phyloP scores from a whole-genome alignment of 176 grass and related monocot genomes.

The Poa annua region DNA sequence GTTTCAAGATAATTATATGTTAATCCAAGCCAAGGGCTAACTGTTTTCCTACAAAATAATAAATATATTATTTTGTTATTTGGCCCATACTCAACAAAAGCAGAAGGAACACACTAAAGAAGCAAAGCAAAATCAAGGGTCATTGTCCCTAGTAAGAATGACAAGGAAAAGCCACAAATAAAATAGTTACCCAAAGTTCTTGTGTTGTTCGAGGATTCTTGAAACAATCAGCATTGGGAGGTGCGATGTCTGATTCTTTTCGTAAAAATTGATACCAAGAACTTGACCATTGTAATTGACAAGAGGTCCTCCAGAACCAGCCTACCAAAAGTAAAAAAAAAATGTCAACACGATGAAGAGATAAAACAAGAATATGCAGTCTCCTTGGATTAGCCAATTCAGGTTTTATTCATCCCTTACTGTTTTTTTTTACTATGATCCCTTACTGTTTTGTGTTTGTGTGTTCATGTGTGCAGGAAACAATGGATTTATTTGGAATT shows the following conservation, averaged over 20 bases:
- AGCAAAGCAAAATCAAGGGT: not conserved
- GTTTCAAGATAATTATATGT: not conserved
- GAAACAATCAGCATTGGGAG: conserved; percentile 10
- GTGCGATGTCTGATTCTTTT: not conserved
- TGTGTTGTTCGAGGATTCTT: conserved; percentile 17
- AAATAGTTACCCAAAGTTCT: not conserved
- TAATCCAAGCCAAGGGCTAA: conserved; percentile 16
- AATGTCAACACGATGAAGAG: not conserved
- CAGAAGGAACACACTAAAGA: not conserved
- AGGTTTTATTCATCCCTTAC: not conserved
- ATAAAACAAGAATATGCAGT: not conserved
- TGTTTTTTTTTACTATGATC: no score
- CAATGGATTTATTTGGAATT: not conserved
- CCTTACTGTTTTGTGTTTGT: not conserved
- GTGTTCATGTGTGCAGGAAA: not conserved
- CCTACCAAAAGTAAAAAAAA: not conserved
- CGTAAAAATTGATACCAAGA: not conserved
- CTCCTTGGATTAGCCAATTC: not conserved
- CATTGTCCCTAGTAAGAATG: not conserved
- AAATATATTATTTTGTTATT: not conserved
- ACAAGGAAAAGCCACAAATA: not conserved
- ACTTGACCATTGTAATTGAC: conserved; percentile 18
- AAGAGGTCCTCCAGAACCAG: conserved; percentile 27
- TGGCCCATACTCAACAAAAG: not conserved
- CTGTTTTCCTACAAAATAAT: not conserved